phyloP scores from a whole-genome alignment of 176 grass and related monocot genomes.

The Oryza australiensis region DNA sequence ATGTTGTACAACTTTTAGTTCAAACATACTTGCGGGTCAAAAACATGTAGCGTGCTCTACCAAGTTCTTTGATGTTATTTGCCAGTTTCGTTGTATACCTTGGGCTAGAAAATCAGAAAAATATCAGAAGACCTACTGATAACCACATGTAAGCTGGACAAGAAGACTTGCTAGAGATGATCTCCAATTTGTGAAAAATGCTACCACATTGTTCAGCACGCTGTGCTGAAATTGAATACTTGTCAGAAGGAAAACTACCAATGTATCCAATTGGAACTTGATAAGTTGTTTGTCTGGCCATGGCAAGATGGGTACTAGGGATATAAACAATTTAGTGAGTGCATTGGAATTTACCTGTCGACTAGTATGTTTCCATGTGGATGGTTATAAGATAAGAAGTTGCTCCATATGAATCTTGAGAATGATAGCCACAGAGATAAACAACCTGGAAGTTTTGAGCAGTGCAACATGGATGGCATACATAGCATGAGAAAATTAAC shows the following conservation, averaged over 20 bases:
- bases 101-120: slow-evolving; percentile 50
- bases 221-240: background rate
- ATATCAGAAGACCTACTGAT: background rate
- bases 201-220: background rate
- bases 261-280: background rate
- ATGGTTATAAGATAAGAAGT: slow-evolving; percentile 82
- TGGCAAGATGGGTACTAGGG: too few relatives aligned
- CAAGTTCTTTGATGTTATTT: slow-evolving; percentile 60
- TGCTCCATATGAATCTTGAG: slow-evolving; percentile 63
- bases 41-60: slow-evolving; percentile 80
- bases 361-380: slow-evolving; percentile 87
- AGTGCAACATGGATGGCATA: background rate
- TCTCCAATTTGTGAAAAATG: background rate
- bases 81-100: slow-evolving; percentile 62
- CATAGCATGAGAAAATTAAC: too few relatives aligned
- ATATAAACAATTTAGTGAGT: background rate
- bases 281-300: too few relatives aligned
- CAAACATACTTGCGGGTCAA: slow-evolving; percentile 78
- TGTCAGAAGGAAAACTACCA: background rate
- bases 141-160: background rate
- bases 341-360: slow-evolving; percentile 56
- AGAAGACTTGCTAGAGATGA: background rate
- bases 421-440: slow-evolving; percentile 89
- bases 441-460: slow-evolving; percentile 57
- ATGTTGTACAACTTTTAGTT: background rate